Evolutionary conservation across 371 early-diverging fungal species (phyloP).

Genomic region (Zancudomyces culisetae): DNA sequence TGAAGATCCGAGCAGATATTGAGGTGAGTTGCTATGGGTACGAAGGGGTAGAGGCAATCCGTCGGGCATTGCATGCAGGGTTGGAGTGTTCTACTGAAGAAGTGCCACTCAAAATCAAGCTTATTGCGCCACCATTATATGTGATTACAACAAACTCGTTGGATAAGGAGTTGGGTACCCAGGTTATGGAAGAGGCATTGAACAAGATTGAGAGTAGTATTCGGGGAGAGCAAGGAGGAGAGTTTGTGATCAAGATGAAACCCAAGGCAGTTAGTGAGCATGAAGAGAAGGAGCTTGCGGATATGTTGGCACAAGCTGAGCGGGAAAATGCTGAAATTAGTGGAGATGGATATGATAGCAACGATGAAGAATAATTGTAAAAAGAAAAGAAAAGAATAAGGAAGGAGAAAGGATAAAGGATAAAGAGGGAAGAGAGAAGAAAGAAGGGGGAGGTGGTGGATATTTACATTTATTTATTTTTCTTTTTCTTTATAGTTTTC

Average conservation of each 20-base stretch:
- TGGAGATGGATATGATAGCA: conserved; percentile 74
- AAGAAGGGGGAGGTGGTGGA: background rate
- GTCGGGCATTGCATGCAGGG: conserved; percentile 77
- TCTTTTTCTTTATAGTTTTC: background rate
- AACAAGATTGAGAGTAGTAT: conserved; percentile 62
- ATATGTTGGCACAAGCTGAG: conserved; percentile 78
- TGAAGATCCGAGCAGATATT: conserved; percentile 95
- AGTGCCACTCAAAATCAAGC: conserved; percentile 61
- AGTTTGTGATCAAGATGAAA: conserved; percentile 72
- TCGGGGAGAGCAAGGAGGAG: conserved; percentile 43
- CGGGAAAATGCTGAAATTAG: conserved; percentile 87
- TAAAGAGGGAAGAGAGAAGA: background rate
- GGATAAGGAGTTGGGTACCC: conserved; percentile 73
- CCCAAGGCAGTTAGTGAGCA: conserved; percentile 75
- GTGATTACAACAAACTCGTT: conserved; percentile 77
- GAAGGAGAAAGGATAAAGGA: background rate
- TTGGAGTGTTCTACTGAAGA: conserved; percentile 68
- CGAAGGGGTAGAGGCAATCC: conserved; percentile 95
- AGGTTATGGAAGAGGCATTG: conserved; percentile 75
- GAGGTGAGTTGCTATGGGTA: conserved; percentile 92
- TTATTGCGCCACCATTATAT: conserved; percentile 90
- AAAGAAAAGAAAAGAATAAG: background rate
- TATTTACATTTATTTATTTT: too few species aligned
- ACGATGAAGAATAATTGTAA: conserved; percentile 28
- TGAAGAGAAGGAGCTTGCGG: conserved; percentile 88